These are phyloP conservation scores for Claviceps monticola DNA, from an alignment of 2,329 filamentous ascomycete genomes.

Conservation along the genomic window DNA sequence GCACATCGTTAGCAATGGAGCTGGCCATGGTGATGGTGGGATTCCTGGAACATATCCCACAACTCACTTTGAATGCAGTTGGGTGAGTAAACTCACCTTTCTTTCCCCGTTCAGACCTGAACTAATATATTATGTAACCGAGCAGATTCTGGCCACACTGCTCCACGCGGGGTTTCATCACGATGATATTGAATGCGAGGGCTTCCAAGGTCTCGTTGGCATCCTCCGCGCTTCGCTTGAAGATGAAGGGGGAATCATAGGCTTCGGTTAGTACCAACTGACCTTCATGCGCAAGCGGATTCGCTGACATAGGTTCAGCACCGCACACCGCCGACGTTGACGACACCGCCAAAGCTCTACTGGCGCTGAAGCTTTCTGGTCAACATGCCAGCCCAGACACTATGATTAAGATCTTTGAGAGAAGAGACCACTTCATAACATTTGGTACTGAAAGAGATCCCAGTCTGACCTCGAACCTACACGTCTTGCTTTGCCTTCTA, in stretches of 20 bases:
- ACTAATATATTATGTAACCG: background rate
- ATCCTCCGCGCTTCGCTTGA: conserved; percentile 1
- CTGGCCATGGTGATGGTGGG: conserved; percentile 1
- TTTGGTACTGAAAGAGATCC: conserved; percentile 5
- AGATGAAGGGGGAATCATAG: conserved; percentile 4
- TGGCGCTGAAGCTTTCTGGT: conserved; percentile 3
- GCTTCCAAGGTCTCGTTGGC: background rate
- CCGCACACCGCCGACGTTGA: conserved; percentile 6
- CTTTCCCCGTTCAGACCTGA: background rate
- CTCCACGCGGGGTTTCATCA: conserved; percentile 1
- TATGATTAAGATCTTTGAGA: background rate
- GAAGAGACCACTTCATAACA: conserved; percentile 6
- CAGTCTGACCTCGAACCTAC: conserved; percentile 8
- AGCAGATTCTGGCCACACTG: conserved; percentile 2
- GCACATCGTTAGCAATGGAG: conserved; percentile 1
- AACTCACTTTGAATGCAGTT: conserved; percentile 4
- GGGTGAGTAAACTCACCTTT: background rate
- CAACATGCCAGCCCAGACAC: background rate
- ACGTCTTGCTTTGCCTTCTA: conserved; percentile 7
- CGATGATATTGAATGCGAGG: conserved; percentile 1
- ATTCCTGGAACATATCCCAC: conserved; percentile 8
- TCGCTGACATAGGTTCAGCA: background rate
- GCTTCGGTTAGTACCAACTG: conserved; percentile 5
- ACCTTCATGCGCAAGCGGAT: no score
- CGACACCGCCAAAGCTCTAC: conserved; percentile 9